These are phyloP conservation scores for Byssothecium circinans DNA, from an alignment of 2,329 filamentous ascomycete genomes.

Conservation along the genomic window DNA sequence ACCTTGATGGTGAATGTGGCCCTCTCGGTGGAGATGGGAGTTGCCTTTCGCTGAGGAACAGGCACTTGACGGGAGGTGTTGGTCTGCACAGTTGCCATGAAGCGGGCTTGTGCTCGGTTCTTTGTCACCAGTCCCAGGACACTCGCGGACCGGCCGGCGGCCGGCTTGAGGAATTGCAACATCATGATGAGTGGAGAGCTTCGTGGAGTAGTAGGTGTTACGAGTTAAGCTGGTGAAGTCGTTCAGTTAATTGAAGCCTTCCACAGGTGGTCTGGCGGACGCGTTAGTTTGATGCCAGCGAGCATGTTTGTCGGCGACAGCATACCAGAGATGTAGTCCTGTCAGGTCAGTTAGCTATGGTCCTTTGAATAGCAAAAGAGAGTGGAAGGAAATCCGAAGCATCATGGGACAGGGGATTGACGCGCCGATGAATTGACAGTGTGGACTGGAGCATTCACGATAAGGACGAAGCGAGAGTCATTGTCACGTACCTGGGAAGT, in stretches of 20 bases:
- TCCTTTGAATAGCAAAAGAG: conserved; percentile 12
- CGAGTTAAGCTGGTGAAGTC: conserved; percentile 18
- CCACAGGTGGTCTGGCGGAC: conserved; percentile 63
- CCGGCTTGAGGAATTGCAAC: conserved; percentile 56
- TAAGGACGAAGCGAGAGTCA: conserved; percentile 27
- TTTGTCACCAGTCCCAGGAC: conserved; percentile 52
- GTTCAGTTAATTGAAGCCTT: conserved; percentile 66
- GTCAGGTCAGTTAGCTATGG: conserved; percentile 39
- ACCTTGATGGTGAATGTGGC: conserved; percentile 95
- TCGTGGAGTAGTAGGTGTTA: conserved; percentile 16
- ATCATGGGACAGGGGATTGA: conserved; percentile 3
- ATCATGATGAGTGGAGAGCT: conserved; percentile 53
- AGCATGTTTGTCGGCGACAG: conserved; percentile 18
- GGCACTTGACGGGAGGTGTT: conserved; percentile 72
- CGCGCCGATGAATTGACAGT: conserved; percentile 26
- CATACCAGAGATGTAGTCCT: conserved; percentile 68
- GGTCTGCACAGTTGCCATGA: conserved; percentile 67
- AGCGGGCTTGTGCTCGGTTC: conserved; percentile 50
- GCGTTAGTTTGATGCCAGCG: conserved; percentile 27
- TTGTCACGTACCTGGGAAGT: conserved; percentile 55
- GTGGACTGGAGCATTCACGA: conserved; percentile 27
- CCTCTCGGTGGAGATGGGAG: conserved; percentile 70
- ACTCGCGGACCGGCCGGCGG: conserved; percentile 47
- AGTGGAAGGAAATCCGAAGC: background rate
- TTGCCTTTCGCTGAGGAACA: conserved; percentile 59